phyloP scores from a whole-genome alignment of 352 stramenopile species.

The Phytophthora sojae region DNA sequence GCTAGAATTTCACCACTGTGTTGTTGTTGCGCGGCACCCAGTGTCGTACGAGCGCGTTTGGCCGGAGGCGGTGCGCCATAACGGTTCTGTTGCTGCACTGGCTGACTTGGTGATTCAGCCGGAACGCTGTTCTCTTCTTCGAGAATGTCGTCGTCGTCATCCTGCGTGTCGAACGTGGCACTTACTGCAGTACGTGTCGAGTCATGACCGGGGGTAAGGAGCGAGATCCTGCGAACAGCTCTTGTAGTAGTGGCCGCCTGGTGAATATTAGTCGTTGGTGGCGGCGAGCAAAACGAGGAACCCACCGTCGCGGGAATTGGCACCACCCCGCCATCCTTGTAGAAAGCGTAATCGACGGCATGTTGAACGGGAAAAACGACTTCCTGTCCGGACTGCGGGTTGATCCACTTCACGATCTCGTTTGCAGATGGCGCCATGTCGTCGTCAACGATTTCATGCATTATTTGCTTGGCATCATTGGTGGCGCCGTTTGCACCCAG shows the following conservation, averaged over 20 bases:
- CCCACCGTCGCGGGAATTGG: not conserved
- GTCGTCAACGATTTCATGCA: not conserved
- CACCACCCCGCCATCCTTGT: not conserved
- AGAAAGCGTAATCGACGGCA: not conserved
- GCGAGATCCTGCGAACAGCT: not conserved
- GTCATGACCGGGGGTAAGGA: not conserved
- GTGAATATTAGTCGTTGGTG: not conserved
- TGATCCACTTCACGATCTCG: not conserved
- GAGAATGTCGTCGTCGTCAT: not conserved
- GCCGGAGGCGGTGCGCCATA: not conserved
- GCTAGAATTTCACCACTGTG: not conserved
- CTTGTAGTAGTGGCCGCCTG: not conserved
- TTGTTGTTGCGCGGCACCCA: conserved; percentile 3
- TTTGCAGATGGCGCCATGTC: not conserved
- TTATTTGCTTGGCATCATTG: not conserved
- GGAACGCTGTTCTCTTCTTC: not conserved
- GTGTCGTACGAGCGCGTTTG: not conserved
- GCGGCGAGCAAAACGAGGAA: not conserved
- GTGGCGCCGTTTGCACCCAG: not conserved
- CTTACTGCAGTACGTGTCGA: not conserved
- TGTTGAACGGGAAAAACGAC: not conserved
- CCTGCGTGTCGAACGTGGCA: not conserved
- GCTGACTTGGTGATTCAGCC: not conserved
- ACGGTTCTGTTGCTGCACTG: not conserved
- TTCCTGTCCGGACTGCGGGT: not conserved